phyloP scores from a whole-genome alignment of 2,329 filamentous ascomycete genomes.

The Phoma sp. region DNA sequence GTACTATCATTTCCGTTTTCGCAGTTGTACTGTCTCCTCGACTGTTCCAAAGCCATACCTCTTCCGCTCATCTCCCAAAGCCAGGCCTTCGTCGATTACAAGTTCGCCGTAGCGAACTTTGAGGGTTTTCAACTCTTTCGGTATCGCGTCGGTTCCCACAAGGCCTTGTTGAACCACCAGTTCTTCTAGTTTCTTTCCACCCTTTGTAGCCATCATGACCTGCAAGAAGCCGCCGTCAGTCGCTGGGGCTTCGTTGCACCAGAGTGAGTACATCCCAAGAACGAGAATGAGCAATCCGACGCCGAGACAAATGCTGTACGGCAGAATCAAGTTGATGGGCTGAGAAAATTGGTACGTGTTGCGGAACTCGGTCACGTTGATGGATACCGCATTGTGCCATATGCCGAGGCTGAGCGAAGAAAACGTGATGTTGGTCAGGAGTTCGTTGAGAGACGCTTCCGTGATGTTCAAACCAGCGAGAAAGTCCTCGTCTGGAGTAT shows the following conservation, averaged over 20 bases:
- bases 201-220: conserved; percentile 19
- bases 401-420: conserved; percentile 14
- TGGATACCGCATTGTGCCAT: neutral
- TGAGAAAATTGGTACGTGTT: conserved; percentile 16
- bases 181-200: conserved; percentile 2
- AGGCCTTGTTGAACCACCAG: neutral
- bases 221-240: conserved; percentile 23
- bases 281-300: neutral
- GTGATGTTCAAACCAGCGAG: conserved; percentile 4
- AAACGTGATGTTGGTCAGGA: conserved; percentile 17
- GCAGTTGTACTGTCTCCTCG: neutral
- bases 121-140: neutral
- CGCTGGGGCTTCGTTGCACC: conserved; percentile 5
- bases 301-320: conserved; percentile 13
- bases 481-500: neutral
- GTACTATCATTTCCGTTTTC: no score
- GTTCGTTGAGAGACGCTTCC: conserved; percentile 13
- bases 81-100: neutral
- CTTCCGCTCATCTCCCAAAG: no score
- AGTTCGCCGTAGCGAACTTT: neutral
- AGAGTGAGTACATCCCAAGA: conserved; percentile 12
- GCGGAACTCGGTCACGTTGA: conserved; percentile 9
- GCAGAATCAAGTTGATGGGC: conserved; percentile 10
- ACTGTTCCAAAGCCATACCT: neutral
- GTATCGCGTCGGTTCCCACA: neutral